Base-by-base conservation (phyloP, 495 filamentous ascomycete species). In the Elaphomyces granulatus region DNA sequence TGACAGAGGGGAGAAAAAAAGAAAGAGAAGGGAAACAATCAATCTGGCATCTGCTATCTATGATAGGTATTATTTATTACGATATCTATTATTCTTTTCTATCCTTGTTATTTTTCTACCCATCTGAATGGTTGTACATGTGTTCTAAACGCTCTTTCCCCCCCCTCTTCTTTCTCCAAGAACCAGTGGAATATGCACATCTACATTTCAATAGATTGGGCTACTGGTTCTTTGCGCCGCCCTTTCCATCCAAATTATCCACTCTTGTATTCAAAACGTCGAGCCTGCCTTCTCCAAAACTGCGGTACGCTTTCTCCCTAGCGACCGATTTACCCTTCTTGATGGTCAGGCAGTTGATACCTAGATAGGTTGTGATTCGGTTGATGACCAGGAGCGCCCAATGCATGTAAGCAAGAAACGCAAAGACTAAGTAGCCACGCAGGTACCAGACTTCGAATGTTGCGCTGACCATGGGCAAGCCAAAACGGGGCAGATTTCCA, bases 311-410 rank as follows among this genome's bases (percentile, higher is more conserved):
- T 23, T 51, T 47, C 15, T 68, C 64, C 6, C 62, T 53, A 20
- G 57, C 64, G 3, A 40, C 40, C 12, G 51, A 52, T 40, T 72
- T 75, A 48, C 75, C 68, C 31, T 64, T 49, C 15, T 82, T 84
- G 40, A 98, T 94, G 1, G 87, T 94, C 30, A 98, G 60, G 56
- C 87, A 94, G 51, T 83, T 87, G 66, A 98, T 96, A 43, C 80
- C 85, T 9, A 98, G 63, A 65, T 84, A 98, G 18, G 74, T 66
- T 53, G 92, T 96, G 48, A 98, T 96, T 44, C 81, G 80, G 50
- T 80, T 77, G 45, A 93, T 94, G 32, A 96, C 85, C 30, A 95
- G 63, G 26, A 80, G 73, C 0, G 90, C 90, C 92, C 90, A 98
- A 46, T 83, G 75, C 60, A 78, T 85, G 59, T 98, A 98, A 12